Evolutionary conservation across 1,284 basidiomycete species (phyloP).

Genomic region (Ustilago shanxiensis): DNA sequence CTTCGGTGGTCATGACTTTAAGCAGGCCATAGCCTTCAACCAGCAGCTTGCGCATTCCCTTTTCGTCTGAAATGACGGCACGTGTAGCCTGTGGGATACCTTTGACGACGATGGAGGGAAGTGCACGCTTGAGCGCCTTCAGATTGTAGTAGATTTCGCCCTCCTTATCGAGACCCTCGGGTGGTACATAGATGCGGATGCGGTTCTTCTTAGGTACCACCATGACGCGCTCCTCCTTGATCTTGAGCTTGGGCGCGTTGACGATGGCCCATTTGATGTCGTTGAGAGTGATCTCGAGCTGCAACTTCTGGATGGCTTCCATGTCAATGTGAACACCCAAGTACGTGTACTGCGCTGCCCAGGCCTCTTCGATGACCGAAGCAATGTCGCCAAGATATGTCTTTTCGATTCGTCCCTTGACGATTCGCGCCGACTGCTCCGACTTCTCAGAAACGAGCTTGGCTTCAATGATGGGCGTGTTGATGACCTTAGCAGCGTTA

Average conservation of each 20-base stretch:
- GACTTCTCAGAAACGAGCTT: constrained; percentile 81
- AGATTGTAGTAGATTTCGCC: constrained; percentile 72
- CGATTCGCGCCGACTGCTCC: constrained; percentile 91
- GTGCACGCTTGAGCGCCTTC: constrained; percentile 66
- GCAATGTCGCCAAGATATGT: constrained; percentile 94
- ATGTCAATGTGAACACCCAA: constrained; percentile 93
- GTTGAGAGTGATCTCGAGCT: constrained; percentile 93
- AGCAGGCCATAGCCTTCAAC: constrained; percentile 92
- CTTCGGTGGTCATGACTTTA: constrained; percentile 97
- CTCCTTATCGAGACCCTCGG: constrained; percentile 76
- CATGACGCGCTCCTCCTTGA: constrained; percentile 78
- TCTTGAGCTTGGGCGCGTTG: constrained; percentile 87
- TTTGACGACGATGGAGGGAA: constrained; percentile 67
- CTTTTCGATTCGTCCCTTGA: constrained; percentile 96
- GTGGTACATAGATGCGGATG: constrained; percentile 79
- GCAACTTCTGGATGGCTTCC: constrained; percentile 88
- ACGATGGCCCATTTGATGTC: constrained; percentile 94
- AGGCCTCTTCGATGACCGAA: constrained; percentile 92
- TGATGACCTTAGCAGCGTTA: constrained; percentile 96
- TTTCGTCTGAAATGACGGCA: constrained; percentile 69
- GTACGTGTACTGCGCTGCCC: constrained; percentile 91
- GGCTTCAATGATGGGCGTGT: constrained; percentile 97
- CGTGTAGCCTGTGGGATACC: constrained; percentile 65
- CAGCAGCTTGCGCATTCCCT: constrained; percentile 65
- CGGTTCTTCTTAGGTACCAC: constrained; percentile 76